Conservation (phyloP, 1,284 basidiomycete genomes). For the Ceratobasidium sp. region DNA sequence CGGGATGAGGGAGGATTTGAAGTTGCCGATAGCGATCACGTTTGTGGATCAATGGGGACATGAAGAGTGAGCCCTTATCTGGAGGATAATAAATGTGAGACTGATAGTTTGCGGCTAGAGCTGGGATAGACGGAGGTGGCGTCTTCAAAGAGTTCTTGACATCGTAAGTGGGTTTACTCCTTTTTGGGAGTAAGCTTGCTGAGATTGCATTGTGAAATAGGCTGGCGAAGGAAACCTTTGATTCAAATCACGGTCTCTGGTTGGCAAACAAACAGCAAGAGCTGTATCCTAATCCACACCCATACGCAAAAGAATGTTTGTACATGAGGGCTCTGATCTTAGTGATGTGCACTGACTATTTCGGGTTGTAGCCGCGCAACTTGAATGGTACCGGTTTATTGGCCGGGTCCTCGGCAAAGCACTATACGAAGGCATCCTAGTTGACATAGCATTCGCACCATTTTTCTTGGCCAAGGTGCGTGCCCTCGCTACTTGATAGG, state of each 20-base stretch:
- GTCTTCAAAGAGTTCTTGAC: constrained; percentile 99
- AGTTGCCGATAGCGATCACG: constrained; percentile 80
- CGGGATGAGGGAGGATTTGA: constrained; percentile 71
- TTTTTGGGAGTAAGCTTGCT: not conserved
- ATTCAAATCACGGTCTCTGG: constrained; percentile 94
- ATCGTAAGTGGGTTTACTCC: constrained; percentile 50
- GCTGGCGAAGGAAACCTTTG: constrained; percentile 90
- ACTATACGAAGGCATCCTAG: constrained; percentile 93
- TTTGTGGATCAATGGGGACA: constrained; percentile 91
- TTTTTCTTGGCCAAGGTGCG: constrained; percentile 91
- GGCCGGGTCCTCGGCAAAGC: constrained; percentile 95
- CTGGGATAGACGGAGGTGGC: constrained; percentile 94
- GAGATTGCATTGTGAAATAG: constrained; percentile 51
- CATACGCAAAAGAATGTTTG: constrained; percentile 83
- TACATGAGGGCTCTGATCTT: constrained; percentile 38
- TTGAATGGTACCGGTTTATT: constrained; percentile 94
- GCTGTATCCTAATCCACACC: constrained; percentile 92
- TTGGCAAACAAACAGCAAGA: constrained; percentile 87
- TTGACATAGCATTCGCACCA: constrained; percentile 94
- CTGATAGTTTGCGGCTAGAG: constrained; percentile 55
- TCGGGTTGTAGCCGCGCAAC: constrained; percentile 66
- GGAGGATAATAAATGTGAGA: constrained; percentile 49
- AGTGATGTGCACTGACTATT: constrained; percentile 6
- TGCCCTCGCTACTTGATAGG: constrained; percentile 45
- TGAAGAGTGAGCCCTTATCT: constrained; percentile 65